phyloP scores from a whole-genome alignment of 805 yeast species.

The Ogataea thermomethanolica region DNA sequence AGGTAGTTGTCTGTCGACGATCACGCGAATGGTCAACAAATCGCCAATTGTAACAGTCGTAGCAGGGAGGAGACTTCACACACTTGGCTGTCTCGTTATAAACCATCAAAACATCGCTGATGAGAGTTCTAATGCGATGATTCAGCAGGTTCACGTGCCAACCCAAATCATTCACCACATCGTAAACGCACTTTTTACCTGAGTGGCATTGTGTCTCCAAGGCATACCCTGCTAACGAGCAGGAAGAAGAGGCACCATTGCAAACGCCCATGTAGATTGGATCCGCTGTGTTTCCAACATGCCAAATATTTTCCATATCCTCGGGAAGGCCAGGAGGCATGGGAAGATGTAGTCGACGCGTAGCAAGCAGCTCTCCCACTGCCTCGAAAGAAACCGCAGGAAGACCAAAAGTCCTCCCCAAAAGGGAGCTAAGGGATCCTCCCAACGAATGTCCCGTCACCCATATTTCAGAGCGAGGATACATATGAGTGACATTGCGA shows the following conservation, averaged over 20 bases:
- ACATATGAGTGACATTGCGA: constrained; percentile 59
- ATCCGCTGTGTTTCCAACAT: constrained; percentile 94
- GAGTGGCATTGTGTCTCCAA: constrained; percentile 96
- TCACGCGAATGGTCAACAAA: constrained; percentile 51
- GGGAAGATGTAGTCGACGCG: constrained; percentile 82
- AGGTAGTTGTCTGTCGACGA: constrained; percentile 29
- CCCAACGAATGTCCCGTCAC: constrained; percentile 94
- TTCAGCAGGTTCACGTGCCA: constrained; percentile 87
- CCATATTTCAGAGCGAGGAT: constrained; percentile 79
- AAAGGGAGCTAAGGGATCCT: constrained; percentile 74
- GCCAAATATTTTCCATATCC: constrained; percentile 84
- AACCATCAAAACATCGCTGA: constrained; percentile 67
- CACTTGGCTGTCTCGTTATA: constrained; percentile 81
- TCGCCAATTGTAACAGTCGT: constrained; percentile 89
- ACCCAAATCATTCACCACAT: constrained; percentile 82
- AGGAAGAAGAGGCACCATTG: constrained; percentile 85
- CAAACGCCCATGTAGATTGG: constrained; percentile 97
- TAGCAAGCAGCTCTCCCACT: constrained; percentile 86
- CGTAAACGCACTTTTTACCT: constrained; percentile 83
- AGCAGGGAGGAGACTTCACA: constrained; percentile 72
- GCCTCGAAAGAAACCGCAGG: constrained; percentile 92
- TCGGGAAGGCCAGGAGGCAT: constrained; percentile 85
- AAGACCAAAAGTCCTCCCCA: constrained; percentile 85
- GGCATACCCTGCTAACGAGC: constrained; percentile 92
- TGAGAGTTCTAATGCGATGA: constrained; percentile 87